Evolutionary conservation across 1,284 basidiomycete genomes (phyloP).

Genomic region (Apiotrichum siamense): DNA sequence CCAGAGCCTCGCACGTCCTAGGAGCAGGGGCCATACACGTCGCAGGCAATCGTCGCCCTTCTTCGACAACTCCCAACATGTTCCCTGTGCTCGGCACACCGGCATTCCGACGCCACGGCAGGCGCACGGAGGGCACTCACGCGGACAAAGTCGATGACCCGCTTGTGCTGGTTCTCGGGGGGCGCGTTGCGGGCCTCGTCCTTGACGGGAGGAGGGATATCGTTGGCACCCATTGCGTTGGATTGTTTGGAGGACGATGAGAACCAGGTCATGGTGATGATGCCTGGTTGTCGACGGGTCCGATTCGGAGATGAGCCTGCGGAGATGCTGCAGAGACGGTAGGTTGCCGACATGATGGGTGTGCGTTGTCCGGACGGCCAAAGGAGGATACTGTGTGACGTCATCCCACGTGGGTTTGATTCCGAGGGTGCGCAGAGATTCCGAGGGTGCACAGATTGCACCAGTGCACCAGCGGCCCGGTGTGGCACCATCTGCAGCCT

Average conservation of each 20-base stretch:
- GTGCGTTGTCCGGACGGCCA: not conserved
- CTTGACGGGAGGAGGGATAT: conserved; percentile 33
- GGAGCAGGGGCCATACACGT: too few relatives aligned
- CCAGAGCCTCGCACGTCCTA: too few relatives aligned
- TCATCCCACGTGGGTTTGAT: not conserved
- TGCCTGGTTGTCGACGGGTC: not conserved
- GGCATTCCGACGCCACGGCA: not conserved
- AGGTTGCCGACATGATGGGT: too few relatives aligned
- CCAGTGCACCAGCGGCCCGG: too few relatives aligned
- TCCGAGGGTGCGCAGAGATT: too few relatives aligned
- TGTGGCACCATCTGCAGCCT: too few relatives aligned
- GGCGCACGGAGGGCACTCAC: conserved; percentile 19
- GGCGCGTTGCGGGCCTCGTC: conserved; percentile 36
- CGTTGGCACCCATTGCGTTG: conserved; percentile 25
- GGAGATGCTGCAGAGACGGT: not conserved
- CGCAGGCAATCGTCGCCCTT: too few relatives aligned
- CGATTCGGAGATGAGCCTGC: not conserved
- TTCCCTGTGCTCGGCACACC: not conserved
- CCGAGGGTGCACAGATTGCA: too few relatives aligned
- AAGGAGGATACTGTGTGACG: not conserved
- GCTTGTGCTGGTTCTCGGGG: conserved; percentile 29
- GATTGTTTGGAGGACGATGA: not conserved
- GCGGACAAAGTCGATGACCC: conserved; percentile 37
- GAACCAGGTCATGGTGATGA: not conserved
- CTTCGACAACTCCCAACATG: not conserved